phyloP scores from a whole-genome alignment of 2,329 filamentous ascomycete genomes.

The Exophiala dermatitidis region DNA sequence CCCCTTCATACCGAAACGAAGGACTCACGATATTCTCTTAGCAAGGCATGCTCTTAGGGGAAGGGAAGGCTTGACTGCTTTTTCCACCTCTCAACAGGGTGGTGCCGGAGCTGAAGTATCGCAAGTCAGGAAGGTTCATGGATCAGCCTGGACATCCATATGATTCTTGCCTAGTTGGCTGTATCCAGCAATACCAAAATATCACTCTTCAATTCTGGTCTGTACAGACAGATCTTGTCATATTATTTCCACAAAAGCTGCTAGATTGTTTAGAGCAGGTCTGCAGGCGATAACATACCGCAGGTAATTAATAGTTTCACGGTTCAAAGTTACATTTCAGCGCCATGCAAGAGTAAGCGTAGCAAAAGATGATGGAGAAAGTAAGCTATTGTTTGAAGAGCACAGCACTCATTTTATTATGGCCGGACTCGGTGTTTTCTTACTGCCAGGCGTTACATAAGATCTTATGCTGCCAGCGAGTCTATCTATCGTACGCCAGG shows the following conservation, averaged over 20 bases:
- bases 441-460: too few relatives aligned
- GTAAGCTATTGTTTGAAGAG: too few relatives aligned
- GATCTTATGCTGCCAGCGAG: too few relatives aligned
- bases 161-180: conserved; percentile 22
- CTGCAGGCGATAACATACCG: too few relatives aligned
- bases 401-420: too few relatives aligned
- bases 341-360: too few relatives aligned
- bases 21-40: conserved; percentile 20
- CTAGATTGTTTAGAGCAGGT: too few relatives aligned
- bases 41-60: conserved; percentile 20
- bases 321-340: too few relatives aligned
- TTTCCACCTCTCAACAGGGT: conserved; percentile 17
- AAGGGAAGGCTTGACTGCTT: conserved; percentile 24
- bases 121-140: conserved; percentile 23
- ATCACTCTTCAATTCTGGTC: neutral
- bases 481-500: too few relatives aligned
- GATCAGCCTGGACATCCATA: conserved; percentile 20
- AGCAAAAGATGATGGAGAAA: too few relatives aligned
- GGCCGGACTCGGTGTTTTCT: too few relatives aligned
- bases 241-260: neutral
- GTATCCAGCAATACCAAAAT: conserved; percentile 23
- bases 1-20: conserved; percentile 7
- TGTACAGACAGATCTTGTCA: neutral
- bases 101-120: conserved; percentile 21
- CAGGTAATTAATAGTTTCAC: too few relatives aligned